Evolutionary conservation across 495 filamentous ascomycete genomes (phyloP).

Genomic region (Rhypophila decipiens): DNA sequence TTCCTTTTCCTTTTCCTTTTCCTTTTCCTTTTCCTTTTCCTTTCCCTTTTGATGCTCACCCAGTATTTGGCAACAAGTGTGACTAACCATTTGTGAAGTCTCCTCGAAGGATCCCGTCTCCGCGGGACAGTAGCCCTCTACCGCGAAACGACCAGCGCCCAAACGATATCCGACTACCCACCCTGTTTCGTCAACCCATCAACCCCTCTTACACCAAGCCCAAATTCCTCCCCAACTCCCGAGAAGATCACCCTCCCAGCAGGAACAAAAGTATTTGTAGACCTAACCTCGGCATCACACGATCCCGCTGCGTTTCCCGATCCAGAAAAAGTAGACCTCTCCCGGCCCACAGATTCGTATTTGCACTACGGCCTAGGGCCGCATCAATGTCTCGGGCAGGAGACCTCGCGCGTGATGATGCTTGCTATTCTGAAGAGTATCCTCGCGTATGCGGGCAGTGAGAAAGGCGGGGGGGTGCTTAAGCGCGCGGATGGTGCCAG

Average conservation of each 20-base stretch:
- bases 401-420: slow-evolving; percentile 51
- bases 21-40: too few relatives aligned
- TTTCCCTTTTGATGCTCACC: too few relatives aligned
- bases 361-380: slow-evolving; percentile 58
- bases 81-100: too few relatives aligned
- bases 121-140: slow-evolving; percentile 53
- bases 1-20: too few relatives aligned
- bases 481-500: slow-evolving; percentile 52
- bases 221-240: slow-evolving; percentile 8
- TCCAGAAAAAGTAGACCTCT: slow-evolving; percentile 52
- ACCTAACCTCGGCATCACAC: slow-evolving; percentile 54
- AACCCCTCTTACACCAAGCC: slow-evolving; percentile 8
- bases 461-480: too few relatives aligned
- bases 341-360: slow-evolving; percentile 58
- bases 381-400: slow-evolving; percentile 52
- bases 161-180: slow-evolving; percentile 45
- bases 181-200: slow-evolving; percentile 27
- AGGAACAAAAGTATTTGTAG: slow-evolving; percentile 29
- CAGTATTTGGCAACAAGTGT: too few relatives aligned
- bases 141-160: slow-evolving; percentile 36
- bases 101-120: slow-evolving; percentile 58
- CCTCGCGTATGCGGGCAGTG: slow-evolving; percentile 14
- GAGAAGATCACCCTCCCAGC: slow-evolving; percentile 16
- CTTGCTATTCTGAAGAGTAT: slow-evolving; percentile 43
- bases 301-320: slow-evolving; percentile 59